These are phyloP conservation scores for Centaurea solstitialis DNA, from an alignment of 129 eudicot species.

Conservation along the genomic window DNA sequence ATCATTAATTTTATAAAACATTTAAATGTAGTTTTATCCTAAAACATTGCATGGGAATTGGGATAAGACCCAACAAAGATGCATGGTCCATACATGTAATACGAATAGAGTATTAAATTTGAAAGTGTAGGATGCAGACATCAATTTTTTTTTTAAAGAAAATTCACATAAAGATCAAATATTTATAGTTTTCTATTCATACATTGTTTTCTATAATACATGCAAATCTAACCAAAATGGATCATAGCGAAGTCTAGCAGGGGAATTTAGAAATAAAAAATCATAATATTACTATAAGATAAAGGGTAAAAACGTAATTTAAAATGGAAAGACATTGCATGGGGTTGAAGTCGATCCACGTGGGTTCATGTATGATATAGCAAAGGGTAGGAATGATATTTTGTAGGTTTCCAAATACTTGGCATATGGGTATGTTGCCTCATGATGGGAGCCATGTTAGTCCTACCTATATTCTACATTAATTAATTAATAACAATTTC, in stretches of 20 bases:
- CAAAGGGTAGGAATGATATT: conserved; percentile 34
- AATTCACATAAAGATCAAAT: background rate
- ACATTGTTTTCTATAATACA: background rate
- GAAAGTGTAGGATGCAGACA: background rate
- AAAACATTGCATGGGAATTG: conserved; percentile 34
- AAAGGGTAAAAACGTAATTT: background rate
- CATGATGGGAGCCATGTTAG: conserved; percentile 46
- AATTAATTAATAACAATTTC: background rate
- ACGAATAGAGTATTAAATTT: background rate
- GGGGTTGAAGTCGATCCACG: conserved; percentile 32
- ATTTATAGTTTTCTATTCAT: too few relatives aligned
- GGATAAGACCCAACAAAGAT: background rate
- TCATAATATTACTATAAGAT: background rate
- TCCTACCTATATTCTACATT: conserved; percentile 17
- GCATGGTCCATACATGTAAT: background rate
- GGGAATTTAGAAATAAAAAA: background rate
- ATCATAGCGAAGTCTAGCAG: background rate
- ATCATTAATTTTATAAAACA: background rate
- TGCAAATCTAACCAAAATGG: background rate
- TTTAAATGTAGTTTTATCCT: background rate
- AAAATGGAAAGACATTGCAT: background rate
- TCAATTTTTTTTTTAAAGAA: background rate
- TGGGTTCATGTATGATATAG: conserved; percentile 27
- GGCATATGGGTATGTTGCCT: conserved; percentile 53
- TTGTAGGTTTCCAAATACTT: conserved; percentile 34